These are phyloP conservation scores for Trichosphaerium sp. DNA, from an alignment of 78 protist species.

Conservation along the genomic window DNA sequence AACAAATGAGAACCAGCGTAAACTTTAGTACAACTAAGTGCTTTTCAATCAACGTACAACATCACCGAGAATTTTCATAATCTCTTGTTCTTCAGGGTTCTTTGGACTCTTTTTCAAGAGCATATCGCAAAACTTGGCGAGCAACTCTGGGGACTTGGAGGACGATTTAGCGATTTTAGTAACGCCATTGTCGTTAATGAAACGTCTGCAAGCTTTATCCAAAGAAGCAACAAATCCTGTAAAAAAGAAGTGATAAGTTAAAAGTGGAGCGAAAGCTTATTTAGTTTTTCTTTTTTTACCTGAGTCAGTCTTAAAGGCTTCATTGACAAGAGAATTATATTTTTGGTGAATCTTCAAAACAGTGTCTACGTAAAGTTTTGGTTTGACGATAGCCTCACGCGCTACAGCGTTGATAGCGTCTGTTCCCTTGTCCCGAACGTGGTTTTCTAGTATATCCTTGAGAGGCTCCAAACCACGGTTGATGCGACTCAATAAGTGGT, in stretches of 20 bases:
- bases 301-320: constrained; percentile 44
- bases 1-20: neutral
- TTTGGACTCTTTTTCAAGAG: constrained; percentile 46
- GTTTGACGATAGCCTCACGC: constrained; percentile 11
- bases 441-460: constrained; percentile 43
- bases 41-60: constrained; percentile 16
- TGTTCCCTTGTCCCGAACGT: constrained; percentile 13
- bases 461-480: constrained; percentile 54
- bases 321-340: constrained; percentile 49
- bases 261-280: too few species aligned
- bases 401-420: neutral
- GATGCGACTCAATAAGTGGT: constrained; percentile 42
- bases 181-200: constrained; percentile 62
- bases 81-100: constrained; percentile 47
- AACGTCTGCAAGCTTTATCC: constrained; percentile 33
- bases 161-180: constrained; percentile 48
- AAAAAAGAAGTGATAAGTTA: constrained; percentile 41
- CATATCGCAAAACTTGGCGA: constrained; percentile 33
- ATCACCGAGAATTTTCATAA: constrained; percentile 33
- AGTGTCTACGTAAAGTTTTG: constrained; percentile 57
- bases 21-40: neutral
- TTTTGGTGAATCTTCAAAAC: constrained; percentile 42
- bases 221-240: constrained; percentile 17
- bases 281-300: too few species aligned
- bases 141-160: constrained; percentile 47